Conservation (phyloP, 2,329 filamentous ascomycete species). For the Sclerotinia spermophila region DNA sequence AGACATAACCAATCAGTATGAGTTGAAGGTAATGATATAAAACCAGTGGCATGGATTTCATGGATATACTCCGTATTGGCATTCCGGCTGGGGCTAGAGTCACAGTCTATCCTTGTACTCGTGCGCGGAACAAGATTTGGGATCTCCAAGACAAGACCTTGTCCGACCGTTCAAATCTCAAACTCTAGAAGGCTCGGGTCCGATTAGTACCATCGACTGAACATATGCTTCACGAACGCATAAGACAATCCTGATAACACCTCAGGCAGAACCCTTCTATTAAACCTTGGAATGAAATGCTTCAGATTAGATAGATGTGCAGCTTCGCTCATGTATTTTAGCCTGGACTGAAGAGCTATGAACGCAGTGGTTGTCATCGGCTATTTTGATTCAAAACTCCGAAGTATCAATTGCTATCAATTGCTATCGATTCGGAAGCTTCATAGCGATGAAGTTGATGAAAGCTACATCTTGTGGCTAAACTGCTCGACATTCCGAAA, state of each 20-base stretch:
- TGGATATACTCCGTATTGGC: background rate
- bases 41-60: background rate
- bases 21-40: background rate
- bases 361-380: background rate
- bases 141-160: too few relatives aligned
- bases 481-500: too few relatives aligned
- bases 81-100: background rate
- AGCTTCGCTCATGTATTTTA: background rate
- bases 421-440: background rate
- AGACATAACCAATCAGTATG: background rate
- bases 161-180: background rate
- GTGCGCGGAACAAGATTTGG: background rate
- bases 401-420: background rate
- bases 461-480: background rate
- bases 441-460: background rate
- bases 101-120: background rate
- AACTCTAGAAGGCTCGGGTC: background rate
- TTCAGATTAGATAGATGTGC: background rate
- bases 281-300: background rate
- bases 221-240: background rate
- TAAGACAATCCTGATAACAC: background rate
- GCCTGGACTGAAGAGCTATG: background rate
- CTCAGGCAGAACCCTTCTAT: background rate
- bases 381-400: background rate
- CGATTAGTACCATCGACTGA: background rate